Evolutionary conservation across 1,284 basidiomycete genomes (phyloP), one percentile per base, ranked within the genome.

Genomic region (Moniliella sp.): DNA sequence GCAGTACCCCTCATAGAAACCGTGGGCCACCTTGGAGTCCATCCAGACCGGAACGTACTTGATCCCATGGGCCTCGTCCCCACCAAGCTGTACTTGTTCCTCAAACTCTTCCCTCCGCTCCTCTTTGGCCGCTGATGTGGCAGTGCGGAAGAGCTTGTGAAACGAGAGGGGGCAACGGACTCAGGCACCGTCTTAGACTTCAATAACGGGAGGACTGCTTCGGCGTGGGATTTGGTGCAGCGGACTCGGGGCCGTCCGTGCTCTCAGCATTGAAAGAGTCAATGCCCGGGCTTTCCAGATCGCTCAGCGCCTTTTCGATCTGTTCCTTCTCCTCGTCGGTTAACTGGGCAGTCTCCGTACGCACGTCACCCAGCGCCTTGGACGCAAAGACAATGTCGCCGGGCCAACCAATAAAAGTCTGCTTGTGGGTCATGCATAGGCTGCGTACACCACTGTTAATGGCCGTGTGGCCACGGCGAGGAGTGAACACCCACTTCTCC

Each of bases 371-470:
- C 17, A 36, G 35, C 4, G 51, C 47, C 33, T 55, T 42, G 3
- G 34, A 34, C 7, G 48, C 48, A 37, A 50, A 55, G 8, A 23
- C 21, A 7, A 94, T 69, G 46, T 93, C 83, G 25, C 86, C 88
- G 0, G 80, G 81, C 78, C 86, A 91, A 16, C 82, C 88, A 28
- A 94, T 70, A 50, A 93, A 73, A 43, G 91, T 63, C 65, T 97
- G 82, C 44, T 83, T 75, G 61, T 88, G 79, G 0, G 77, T 76
- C 9, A 71, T 65, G 8, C 75, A 71, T 27, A 97, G 71, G 3
- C 76, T 78, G 36, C 75, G 72, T 50, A 94, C 84, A 23, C 91
- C 88, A 30, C 76, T 78, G 45, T 88, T 78, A 77, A 97, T 82
- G 5, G 88, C 88, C 4, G 81, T 74, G 62, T 97, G 88, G 14